Evolutionary conservation across 768 basidiomycete genomes (phyloP), one percentile per base, ranked within the genome.

Genomic region (Russula sp.): DNA sequence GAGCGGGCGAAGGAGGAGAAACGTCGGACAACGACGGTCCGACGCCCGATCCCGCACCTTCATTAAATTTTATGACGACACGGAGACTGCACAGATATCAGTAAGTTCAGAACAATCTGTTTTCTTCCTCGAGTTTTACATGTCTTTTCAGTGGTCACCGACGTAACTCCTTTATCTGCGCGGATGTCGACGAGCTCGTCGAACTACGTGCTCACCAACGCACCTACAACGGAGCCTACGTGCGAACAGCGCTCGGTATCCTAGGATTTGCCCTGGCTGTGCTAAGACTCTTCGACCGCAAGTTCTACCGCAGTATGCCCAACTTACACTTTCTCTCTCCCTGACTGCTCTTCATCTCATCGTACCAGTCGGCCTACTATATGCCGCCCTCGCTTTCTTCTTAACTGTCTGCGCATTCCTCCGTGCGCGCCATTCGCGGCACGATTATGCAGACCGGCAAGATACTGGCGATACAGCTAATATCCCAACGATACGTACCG

Each of bases 221-320:
- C 48, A 94, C 92, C 0, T 92, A 92, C 71, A 83, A 92, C 58
- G 91, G 90, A 18, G 89, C 91, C 16, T 93, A 93, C 74, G 81
- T 80, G 44, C 84, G 91, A 30, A 88, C 86, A 0, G 90, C 90
- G 0, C 78, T 94, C 10, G 84, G 84, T 16, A 84, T 84, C 62
- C 79, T 94, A 2, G 87, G 89, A 0, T 91, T 89, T 70, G 81
- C 88, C 1, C 73, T 92, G 59, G 81, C 89, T 0, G 82, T 93
- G 59, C 77, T 94, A 11, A 84, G 90, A 52, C 80, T 94, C n/a
- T 94, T 94, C 68, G 88, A 92, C 70, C 71, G 72, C 36, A 76
- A 84, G 24, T 94, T 94, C 74, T 86, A 87, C 69, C 77, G 79
- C 70, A 89, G 92, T 90, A 71, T 67, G 87, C 77, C 42, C 18